phyloP scores from a whole-genome alignment of 208 protist species.

The Leishmania lainsoni region DNA sequence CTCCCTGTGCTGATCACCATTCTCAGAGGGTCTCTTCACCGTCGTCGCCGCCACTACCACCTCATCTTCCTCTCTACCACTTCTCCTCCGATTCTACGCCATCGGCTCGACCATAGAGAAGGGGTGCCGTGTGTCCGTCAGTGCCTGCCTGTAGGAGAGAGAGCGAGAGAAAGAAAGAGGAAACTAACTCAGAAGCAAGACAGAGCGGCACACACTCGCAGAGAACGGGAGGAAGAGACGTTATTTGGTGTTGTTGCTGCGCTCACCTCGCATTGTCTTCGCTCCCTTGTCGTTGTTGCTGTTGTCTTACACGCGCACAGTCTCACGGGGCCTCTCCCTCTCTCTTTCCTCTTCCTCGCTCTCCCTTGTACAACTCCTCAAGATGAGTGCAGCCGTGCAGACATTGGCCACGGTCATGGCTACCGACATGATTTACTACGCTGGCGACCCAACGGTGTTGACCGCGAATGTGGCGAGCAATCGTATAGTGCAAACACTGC shows the following conservation, averaged over 20 bases:
- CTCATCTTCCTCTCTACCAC: too few relatives aligned
- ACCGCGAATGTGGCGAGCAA: conserved; percentile 45
- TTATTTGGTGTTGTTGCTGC: background rate
- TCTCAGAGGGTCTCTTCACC: background rate
- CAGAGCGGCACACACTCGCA: background rate
- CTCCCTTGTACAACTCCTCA: background rate
- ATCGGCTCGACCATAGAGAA: background rate
- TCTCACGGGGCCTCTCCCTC: background rate
- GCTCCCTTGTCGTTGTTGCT: background rate
- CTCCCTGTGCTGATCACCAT: background rate
- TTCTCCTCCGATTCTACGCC: background rate
- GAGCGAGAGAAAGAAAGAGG: background rate
- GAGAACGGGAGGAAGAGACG: background rate
- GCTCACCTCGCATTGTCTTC: background rate
- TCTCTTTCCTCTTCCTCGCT: conserved; percentile 5
- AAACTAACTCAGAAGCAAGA: background rate
- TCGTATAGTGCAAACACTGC: conserved; percentile 49
- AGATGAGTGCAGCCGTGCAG: conserved; percentile 61
- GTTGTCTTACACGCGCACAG: conserved; percentile 4
- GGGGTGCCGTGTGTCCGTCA: background rate
- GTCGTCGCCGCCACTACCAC: background rate
- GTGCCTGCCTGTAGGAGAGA: background rate
- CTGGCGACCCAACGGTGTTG: conserved; percentile 66
- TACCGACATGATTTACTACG: conserved; percentile 81
- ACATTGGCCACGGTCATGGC: conserved; percentile 63